These are phyloP conservation scores for Capsella bursapastoris DNA, from an alignment of 345 rosid genomes.

Conservation along the genomic window DNA sequence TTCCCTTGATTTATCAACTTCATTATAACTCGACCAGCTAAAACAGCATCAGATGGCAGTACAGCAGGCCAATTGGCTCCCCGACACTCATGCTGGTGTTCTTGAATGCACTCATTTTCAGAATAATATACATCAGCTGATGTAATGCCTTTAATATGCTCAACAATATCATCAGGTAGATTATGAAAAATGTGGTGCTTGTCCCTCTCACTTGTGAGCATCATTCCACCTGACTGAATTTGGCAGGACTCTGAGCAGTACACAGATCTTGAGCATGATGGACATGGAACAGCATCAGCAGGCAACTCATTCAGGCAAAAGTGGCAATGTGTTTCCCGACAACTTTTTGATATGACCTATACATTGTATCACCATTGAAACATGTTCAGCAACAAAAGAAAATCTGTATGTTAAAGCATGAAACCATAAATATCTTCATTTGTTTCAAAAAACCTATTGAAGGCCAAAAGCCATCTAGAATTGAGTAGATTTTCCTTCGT, in stretches of 20 bases:
- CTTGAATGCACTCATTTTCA: constrained; percentile 51
- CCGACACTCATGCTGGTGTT: constrained; percentile 84
- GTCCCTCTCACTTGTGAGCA: constrained; percentile 32
- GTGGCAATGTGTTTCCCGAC: constrained; percentile 79
- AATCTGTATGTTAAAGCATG: neutral
- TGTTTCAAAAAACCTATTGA: neutral
- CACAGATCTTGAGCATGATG: constrained; percentile 68
- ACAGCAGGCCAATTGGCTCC: constrained; percentile 81
- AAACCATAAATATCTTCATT: neutral
- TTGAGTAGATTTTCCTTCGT: neutral
- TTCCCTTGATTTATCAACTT: constrained; percentile 54
- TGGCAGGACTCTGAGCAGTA: constrained; percentile 82
- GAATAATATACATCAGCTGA: constrained; percentile 32
- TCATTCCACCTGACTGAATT: constrained; percentile 58
- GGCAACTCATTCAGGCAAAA: constrained; percentile 84
- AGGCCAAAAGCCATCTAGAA: neutral
- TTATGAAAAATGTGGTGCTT: constrained; percentile 32
- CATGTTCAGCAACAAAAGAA: constrained; percentile 21
- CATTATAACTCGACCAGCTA: constrained; percentile 74
- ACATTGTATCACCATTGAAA: constrained; percentile 16
- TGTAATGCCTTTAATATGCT: constrained; percentile 50
- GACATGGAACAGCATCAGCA: constrained; percentile 70
- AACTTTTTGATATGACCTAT: constrained; percentile 68
- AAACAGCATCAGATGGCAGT: constrained; percentile 71
- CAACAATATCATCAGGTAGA: constrained; percentile 46